phyloP scores from a whole-genome alignment of 2,329 filamentous ascomycete species.

The Diplodia corticola region DNA sequence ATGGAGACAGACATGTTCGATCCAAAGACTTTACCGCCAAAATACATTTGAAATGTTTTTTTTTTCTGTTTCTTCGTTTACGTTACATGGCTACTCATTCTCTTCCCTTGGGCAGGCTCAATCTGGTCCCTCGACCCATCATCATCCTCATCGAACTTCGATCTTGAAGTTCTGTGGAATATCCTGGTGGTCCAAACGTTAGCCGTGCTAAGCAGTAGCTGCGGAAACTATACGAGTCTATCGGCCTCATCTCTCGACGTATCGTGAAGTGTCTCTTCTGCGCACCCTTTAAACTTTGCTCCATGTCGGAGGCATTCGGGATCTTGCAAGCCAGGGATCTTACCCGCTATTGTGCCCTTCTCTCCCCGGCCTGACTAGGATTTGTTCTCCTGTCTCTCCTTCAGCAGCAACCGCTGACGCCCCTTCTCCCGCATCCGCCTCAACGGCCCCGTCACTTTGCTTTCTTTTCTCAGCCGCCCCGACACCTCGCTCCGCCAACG shows the following conservation, averaged over 20 bases:
- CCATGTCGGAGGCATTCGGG: background rate
- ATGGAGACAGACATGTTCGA: constrained; percentile 26
- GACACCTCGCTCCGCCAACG: background rate
- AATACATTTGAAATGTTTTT: background rate
- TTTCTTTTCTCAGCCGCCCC: background rate
- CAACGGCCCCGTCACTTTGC: background rate
- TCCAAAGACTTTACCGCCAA: background rate
- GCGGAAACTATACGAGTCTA: background rate
- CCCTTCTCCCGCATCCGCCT: background rate
- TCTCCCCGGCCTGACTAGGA: background rate
- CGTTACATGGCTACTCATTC: background rate
- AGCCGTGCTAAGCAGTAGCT: background rate
- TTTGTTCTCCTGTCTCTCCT: background rate
- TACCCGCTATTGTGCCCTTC: background rate
- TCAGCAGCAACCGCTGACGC: background rate
- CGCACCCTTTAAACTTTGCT: too few species aligned
- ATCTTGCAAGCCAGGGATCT: background rate
- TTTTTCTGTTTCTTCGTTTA: background rate
- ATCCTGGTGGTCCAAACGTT: background rate
- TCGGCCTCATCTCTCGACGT: background rate
- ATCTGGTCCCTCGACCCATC: background rate
- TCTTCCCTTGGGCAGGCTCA: background rate
- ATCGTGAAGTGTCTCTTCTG: background rate
- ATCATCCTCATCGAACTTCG: background rate
- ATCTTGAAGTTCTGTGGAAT: background rate